phyloP scores from a whole-genome alignment of 345 rosid genomes.

The Gossypium arboreum region DNA sequence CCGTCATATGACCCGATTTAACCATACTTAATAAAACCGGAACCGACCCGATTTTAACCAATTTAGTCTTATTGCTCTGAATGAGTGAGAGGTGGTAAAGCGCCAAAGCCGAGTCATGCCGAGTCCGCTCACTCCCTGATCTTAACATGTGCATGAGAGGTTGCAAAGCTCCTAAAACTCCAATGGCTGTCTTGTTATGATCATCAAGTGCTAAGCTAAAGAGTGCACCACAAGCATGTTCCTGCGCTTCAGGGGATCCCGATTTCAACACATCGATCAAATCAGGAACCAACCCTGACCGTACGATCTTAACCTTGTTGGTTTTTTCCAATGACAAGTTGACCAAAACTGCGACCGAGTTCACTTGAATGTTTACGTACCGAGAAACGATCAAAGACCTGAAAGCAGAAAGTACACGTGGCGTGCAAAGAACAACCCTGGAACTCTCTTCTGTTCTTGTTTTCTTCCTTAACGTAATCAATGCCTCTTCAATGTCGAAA shows the following conservation, averaged over 20 bases:
- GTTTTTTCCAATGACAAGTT: slow-evolving; percentile 64
- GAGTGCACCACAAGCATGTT: slow-evolving; percentile 73
- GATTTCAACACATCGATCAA: slow-evolving; percentile 64
- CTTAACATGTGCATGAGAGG: slow-evolving; percentile 64
- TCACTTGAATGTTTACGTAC: slow-evolving; percentile 62
- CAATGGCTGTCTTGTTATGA: slow-evolving; percentile 76
- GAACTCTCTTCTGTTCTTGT: slow-evolving; percentile 51
- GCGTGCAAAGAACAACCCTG: slow-evolving; percentile 49
- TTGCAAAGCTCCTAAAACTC: slow-evolving; percentile 76
- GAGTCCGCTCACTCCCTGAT: slow-evolving; percentile 55
- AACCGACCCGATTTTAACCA: slow-evolving; percentile 63
- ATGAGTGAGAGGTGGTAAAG: slow-evolving; percentile 75
- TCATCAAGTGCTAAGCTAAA: slow-evolving; percentile 82
- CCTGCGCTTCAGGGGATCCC: slow-evolving; percentile 69
- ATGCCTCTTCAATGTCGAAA: slow-evolving; percentile 56
- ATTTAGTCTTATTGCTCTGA: slow-evolving; percentile 57
- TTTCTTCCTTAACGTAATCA: slow-evolving; percentile 43
- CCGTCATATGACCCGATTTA: slow-evolving; percentile 46
- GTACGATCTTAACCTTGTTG: slow-evolving; percentile 75
- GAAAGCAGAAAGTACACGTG: slow-evolving; percentile 46
- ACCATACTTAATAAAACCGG: slow-evolving; percentile 49
- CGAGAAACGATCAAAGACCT: slow-evolving; percentile 47
- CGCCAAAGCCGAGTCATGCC: slow-evolving; percentile 76
- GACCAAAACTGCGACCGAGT: slow-evolving; percentile 67
- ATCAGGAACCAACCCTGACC: slow-evolving; percentile 75